Conservation (phyloP, 2,329 filamentous ascomycete species). For the Claviceps lovelessii region DNA sequence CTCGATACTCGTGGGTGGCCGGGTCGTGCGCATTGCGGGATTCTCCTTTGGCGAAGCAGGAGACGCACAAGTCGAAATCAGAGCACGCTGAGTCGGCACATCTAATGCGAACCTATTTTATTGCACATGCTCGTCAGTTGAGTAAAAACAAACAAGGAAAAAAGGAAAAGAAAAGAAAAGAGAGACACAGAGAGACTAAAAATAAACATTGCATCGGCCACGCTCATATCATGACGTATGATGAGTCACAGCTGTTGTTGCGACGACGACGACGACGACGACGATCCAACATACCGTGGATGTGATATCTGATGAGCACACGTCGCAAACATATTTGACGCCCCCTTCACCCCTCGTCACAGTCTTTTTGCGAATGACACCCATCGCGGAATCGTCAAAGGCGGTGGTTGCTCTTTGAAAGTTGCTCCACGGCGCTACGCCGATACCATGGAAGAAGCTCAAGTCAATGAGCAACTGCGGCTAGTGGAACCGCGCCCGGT, state of each 20-base stretch:
- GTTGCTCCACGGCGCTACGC: background rate
- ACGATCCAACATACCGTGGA: constrained; percentile 57
- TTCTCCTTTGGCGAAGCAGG: constrained; percentile 77
- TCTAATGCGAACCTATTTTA: constrained; percentile 69
- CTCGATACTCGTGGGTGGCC: constrained; percentile 70
- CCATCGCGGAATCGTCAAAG: constrained; percentile 41
- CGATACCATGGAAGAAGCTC: constrained; percentile 1
- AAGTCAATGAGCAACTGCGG: background rate
- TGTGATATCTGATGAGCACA: constrained; percentile 92
- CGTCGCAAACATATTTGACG: constrained; percentile 93
- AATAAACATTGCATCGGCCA: background rate
- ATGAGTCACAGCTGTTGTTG: constrained; percentile 1
- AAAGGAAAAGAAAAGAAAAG: background rate
- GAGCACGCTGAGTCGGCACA: constrained; percentile 73
- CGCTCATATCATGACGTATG: background rate
- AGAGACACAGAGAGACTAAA: too few species aligned
- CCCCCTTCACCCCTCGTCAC: constrained; percentile 72
- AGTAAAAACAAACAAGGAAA: background rate
- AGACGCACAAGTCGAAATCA: constrained; percentile 94
- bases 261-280: constrained; percentile 19
- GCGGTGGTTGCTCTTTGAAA: background rate
- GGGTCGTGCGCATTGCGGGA: constrained; percentile 75
- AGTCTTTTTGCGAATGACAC: constrained; percentile 92
- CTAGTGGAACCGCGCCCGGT: background rate
- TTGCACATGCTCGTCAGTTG: constrained; percentile 8